phyloP scores from a whole-genome alignment of 129 eudicot genomes.

The Helianthus annuus region HanXRQr2.0-SUNRISE NC_035446.2:112248415-112248914 shows the following conservation, averaged over 20 bases:
- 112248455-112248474: not conserved
- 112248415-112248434: not conserved
- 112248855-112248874: conserved; percentile 38
- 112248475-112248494: not conserved
- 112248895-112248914: conserved; percentile 32
- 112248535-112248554: not conserved
- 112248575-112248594: not conserved
- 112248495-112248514: not conserved
- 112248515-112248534: not conserved
- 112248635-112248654: not conserved
- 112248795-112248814: conserved; percentile 16
- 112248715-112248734: not conserved
- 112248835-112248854: conserved; percentile 39
- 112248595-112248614: not conserved
- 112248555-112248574: not conserved
- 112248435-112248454: not conserved
- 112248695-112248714: not conserved
- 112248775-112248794: conserved; percentile 26
- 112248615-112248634: not conserved
- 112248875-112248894: conserved; percentile 20
- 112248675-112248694: conserved; percentile 3
- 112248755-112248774: not conserved
- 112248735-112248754: not conserved
- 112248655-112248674: conserved; percentile 2
- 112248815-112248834: conserved; percentile 41